phyloP scores from a whole-genome alignment of 164 flowering plant genomes.

The Chimonanthus praecox region DNA sequence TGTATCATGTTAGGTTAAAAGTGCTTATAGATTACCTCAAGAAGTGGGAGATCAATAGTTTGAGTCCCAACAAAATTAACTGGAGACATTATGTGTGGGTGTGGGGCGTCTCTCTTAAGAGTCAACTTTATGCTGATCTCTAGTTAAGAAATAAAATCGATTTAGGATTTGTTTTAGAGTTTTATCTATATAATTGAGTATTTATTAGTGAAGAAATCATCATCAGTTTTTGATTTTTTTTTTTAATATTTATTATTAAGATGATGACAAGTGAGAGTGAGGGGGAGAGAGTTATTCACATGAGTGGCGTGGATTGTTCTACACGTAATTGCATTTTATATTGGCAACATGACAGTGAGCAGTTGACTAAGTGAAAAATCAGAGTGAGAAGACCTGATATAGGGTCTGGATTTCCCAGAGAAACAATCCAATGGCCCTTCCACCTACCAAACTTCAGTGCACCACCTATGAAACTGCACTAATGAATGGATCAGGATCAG shows the following conservation, averaged over 20 bases:
- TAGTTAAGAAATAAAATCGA: no score
- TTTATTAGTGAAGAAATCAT: no score
- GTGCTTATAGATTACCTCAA: no score
- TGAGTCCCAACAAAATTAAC: no score
- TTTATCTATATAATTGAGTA: no score
- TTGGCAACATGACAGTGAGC: neutral
- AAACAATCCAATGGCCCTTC: neutral
- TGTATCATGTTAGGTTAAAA: no score
- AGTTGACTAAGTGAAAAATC: neutral
- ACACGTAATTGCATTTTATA: neutral
- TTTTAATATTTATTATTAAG: neutral
- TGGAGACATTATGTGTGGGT: no score
- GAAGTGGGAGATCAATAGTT: no score
- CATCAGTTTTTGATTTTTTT: no score
- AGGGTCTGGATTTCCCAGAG: neutral
- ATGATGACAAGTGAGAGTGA: neutral
- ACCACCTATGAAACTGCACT: neutral
- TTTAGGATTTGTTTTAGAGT: no score
- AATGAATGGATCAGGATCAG: neutral
- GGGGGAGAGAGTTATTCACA: neutral
- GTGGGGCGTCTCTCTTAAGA: no score
- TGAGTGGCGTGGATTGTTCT: conserved; percentile 5
- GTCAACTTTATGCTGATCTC: no score
- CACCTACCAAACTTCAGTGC: neutral
- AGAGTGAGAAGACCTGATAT: neutral